Conservation (phyloP, 345 rosid genomes). For the Psidium friedrichsthalianum region DNA sequence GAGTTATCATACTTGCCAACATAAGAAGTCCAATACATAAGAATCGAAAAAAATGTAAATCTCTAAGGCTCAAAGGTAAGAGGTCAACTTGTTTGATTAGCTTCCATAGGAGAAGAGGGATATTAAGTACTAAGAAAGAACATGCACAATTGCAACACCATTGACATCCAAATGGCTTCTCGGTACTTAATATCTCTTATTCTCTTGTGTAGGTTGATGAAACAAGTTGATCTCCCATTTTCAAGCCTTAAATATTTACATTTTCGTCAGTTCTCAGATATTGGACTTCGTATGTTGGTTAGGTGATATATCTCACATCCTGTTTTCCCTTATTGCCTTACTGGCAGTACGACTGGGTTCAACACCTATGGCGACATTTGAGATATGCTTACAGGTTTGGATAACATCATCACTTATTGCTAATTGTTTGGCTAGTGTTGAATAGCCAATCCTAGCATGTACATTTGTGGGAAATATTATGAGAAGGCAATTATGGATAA, state of each 20-base stretch:
- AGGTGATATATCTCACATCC: slow-evolving; percentile 65
- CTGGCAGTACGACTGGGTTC: slow-evolving; percentile 70
- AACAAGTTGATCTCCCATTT: slow-evolving; percentile 51
- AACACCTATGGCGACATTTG: slow-evolving; percentile 78
- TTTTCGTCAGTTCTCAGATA: slow-evolving; percentile 57
- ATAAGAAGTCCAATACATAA: slow-evolving; percentile 55
- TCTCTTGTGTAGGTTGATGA: slow-evolving; percentile 42
- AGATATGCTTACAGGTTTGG: slow-evolving; percentile 83
- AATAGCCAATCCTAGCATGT: slow-evolving; percentile 38
- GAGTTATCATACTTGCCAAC: slow-evolving; percentile 63
- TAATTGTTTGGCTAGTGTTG: slow-evolving; percentile 87
- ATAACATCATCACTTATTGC: slow-evolving; percentile 86
- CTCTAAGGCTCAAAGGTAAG: slow-evolving; percentile 52
- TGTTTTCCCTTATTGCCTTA: slow-evolving; percentile 71
- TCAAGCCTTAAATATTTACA: slow-evolving; percentile 58
- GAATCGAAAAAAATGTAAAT: slow-evolving; percentile 57
- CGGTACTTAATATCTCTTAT: slow-evolving; percentile 71
- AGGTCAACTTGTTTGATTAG: slow-evolving; percentile 51
- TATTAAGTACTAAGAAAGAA: slow-evolving; percentile 80
- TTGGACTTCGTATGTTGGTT: slow-evolving; percentile 45
- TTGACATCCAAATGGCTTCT: slow-evolving; percentile 57
- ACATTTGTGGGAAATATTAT: no score
- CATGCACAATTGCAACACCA: slow-evolving; percentile 93
- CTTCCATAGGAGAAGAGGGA: slow-evolving; percentile 39
- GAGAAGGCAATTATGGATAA: slow-evolving; percentile 20